phyloP scores from a whole-genome alignment of 1,284 basidiomycete genomes.

The Exobasidium rhododendri region DNA sequence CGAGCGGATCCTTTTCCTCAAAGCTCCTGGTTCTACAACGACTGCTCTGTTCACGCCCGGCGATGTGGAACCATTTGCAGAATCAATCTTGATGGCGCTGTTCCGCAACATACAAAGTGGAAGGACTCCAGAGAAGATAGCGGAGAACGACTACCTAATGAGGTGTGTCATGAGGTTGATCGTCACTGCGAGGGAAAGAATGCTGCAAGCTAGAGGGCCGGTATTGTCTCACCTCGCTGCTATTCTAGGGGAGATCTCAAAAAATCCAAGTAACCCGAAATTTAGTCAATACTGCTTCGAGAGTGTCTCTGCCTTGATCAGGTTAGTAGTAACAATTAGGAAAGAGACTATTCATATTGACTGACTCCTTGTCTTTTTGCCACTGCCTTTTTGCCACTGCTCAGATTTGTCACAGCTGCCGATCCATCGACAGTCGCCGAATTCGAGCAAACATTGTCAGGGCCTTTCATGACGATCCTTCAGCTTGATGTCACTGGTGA shows the following conservation, averaged over 20 bases:
- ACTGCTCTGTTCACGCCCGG: constrained; percentile 71
- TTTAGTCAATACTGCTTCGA: constrained; percentile 99
- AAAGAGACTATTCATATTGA: background rate
- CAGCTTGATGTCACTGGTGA: constrained; percentile 88
- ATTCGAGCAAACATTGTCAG: constrained; percentile 75
- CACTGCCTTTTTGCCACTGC: too few species aligned
- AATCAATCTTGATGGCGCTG: constrained; percentile 71
- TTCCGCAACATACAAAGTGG: constrained; percentile 77
- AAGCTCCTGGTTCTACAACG: constrained; percentile 62
- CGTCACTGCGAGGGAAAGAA: constrained; percentile 75
- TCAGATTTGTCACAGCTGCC: constrained; percentile 71
- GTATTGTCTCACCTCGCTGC: constrained; percentile 72
- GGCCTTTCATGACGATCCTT: constrained; percentile 81
- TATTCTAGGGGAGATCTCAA: constrained; percentile 81
- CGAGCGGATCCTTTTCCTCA: constrained; percentile 69
- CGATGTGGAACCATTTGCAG: constrained; percentile 80
- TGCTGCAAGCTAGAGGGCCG: constrained; percentile 68
- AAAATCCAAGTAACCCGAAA: constrained; percentile 93
- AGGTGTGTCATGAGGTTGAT: constrained; percentile 96
- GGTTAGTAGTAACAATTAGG: too few species aligned
- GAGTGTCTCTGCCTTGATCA: constrained; percentile 81
- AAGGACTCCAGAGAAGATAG: constrained; percentile 85
- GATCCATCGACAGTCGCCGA: constrained; percentile 66
- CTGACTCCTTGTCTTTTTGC: background rate
- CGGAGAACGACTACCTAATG: constrained; percentile 98